Evolutionary conservation across 768 basidiomycete species (phyloP).

Genomic region (Mycena epipterygia): DNA sequence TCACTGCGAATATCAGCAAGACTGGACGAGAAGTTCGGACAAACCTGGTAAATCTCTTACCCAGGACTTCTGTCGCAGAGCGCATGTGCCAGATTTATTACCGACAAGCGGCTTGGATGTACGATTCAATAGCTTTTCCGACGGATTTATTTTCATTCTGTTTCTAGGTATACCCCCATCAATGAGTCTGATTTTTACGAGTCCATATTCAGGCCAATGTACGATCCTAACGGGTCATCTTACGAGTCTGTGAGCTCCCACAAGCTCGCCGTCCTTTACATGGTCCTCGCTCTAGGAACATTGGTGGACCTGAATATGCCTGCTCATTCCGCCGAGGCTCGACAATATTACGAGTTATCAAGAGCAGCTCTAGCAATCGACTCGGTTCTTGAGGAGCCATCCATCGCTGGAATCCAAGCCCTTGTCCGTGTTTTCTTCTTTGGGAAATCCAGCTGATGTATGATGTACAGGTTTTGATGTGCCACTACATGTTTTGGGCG

Average conservation of each 20-base stretch:
- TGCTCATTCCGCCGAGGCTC: conserved; percentile 67
- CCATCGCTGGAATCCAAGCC: conserved; percentile 70
- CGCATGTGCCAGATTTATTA: conserved; percentile 67
- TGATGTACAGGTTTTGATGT: conserved; percentile 65
- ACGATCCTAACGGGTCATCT: conserved; percentile 55
- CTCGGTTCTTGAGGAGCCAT: conserved; percentile 74
- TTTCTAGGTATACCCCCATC: conserved; percentile 75
- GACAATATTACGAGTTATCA: conserved; percentile 72
- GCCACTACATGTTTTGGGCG: conserved; percentile 61
- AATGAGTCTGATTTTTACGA: conserved; percentile 69
- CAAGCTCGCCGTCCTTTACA: conserved; percentile 69
- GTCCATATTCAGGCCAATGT: conserved; percentile 65
- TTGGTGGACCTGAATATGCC: conserved; percentile 72
- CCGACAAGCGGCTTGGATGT: conserved; percentile 82
- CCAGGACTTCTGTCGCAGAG: conserved; percentile 52
- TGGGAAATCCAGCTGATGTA: conserved; percentile 30
- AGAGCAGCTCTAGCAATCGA: conserved; percentile 73
- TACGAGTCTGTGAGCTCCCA: conserved; percentile 56
- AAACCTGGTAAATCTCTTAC: conserved; percentile 62
- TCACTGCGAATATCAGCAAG: conserved; percentile 59
- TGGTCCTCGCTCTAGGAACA: conserved; percentile 75
- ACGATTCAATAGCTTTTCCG: conserved; percentile 19
- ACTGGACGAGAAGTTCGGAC: conserved; percentile 58
- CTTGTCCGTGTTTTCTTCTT: conserved; percentile 17
- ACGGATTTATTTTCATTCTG: conserved; percentile 8